These are phyloP conservation scores for Populus euphratica DNA, from an alignment of 345 rosid genomes.

Conservation along the genomic window DNA sequence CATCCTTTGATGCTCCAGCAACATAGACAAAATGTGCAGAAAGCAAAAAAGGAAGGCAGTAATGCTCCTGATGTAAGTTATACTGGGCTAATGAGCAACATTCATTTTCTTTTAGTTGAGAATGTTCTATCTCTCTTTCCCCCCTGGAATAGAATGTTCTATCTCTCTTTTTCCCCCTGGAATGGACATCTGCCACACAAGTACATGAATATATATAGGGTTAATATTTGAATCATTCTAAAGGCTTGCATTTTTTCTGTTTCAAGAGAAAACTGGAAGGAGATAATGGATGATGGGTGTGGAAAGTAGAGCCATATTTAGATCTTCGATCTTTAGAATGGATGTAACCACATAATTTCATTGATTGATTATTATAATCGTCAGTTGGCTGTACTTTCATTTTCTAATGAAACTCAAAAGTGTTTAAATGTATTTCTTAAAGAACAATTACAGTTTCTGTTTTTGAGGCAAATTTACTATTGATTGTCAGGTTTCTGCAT, in stretches of 20 bases:
- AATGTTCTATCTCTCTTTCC: neutral
- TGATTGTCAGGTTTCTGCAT: slow-evolving; percentile 46
- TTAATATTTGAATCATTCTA: neutral
- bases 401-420: neutral
- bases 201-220: neutral
- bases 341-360: slow-evolving; percentile 25
- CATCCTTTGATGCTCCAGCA: slow-evolving; percentile 88
- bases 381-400: no score
- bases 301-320: slow-evolving; percentile 23
- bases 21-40: slow-evolving; percentile 57
- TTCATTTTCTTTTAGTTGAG: neutral
- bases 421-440: neutral
- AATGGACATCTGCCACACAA: neutral
- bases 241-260: slow-evolving; percentile 6
- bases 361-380: neutral
- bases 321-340: slow-evolving; percentile 32
- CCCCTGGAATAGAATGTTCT: neutral
- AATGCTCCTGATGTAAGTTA: slow-evolving; percentile 54
- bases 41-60: slow-evolving; percentile 44
- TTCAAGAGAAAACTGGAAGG: slow-evolving; percentile 35
- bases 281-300: slow-evolving; percentile 14
- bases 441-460: neutral
- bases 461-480: neutral
- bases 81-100: neutral
- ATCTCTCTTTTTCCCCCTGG: neutral